These are phyloP conservation scores for Phaffomyces antillensis DNA, from an alignment of 805 yeast genomes.

Conservation along the genomic window DNA sequence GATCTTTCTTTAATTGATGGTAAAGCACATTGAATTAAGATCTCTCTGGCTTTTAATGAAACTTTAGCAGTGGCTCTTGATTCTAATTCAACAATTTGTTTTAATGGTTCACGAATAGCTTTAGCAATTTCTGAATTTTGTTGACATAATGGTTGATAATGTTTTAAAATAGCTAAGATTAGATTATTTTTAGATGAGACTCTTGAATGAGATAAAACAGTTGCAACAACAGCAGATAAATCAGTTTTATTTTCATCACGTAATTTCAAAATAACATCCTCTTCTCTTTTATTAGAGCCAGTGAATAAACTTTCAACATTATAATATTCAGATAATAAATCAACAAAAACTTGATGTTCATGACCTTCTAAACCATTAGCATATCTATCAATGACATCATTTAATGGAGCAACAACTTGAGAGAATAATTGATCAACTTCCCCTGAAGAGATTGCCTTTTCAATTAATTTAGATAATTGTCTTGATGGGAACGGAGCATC, in stretches of 20 bases:
- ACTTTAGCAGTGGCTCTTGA: conserved; percentile 89
- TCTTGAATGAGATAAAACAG: conserved; percentile 84
- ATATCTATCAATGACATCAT: conserved; percentile 63
- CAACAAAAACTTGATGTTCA: conserved; percentile 70
- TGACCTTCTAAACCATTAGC: conserved; percentile 73
- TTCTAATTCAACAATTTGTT: conserved; percentile 79
- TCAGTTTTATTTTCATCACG: conserved; percentile 84
- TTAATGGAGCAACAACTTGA: conserved; percentile 65
- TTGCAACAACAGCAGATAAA: conserved; percentile 61
- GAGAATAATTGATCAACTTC: conserved; percentile 46
- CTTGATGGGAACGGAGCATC: conserved; percentile 90
- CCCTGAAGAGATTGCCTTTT: conserved; percentile 47
- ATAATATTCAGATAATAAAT: conserved; percentile 64
- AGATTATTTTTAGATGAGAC: conserved; percentile 90
- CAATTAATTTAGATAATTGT: conserved; percentile 66
- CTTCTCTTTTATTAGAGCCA: conserved; percentile 73
- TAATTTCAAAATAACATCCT: conserved; percentile 77
- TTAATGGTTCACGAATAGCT: conserved; percentile 64
- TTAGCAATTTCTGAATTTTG: conserved; percentile 62
- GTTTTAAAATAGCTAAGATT: conserved; percentile 75
- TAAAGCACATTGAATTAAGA: conserved; percentile 90
- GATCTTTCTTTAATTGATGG: conserved; percentile 95
- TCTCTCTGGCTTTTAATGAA: conserved; percentile 91
- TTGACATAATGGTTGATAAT: conserved; percentile 74
- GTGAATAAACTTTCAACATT: conserved; percentile 72